Base-by-base conservation (phyloP, 345 rosid genomes). In the Ceriops tagal region DNA sequence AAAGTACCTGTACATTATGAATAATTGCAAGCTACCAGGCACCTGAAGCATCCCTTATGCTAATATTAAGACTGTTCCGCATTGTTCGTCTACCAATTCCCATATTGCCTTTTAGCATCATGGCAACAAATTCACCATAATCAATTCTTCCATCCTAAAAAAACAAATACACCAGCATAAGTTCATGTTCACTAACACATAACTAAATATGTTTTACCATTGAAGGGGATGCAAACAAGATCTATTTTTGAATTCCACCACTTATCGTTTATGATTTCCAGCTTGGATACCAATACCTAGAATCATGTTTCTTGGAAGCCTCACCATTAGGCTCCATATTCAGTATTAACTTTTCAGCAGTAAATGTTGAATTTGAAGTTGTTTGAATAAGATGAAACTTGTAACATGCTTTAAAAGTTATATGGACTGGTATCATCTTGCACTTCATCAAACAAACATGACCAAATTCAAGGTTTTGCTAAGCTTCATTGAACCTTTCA, bases 31-130 rank as follows among this genome's bases (percentile, higher is more conserved):
- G 65, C 49, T 78, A 85, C 58, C 55, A 71, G 61, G 89, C 77
- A 51, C 80, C 84, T 0, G 85, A 79, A 10, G 81, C 88, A 70
- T 92, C 98, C 83, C 96, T 90, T 90, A 90, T 92, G 82, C 98
- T 92, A 74, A 96, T 87, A 68, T 90, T 92, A 72, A 96, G 62
- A 74, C 97, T 96, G 80, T 96, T 96, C 59, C 91, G 81, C 96
- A 96, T 92, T 24, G 99, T 92, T 84, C 99, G 82, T 85, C 99
- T 87, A n/a, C 99, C 99, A 16, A 96, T 65, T 69, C 98, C 99
- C 0, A 84, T 86, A 62, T 92, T 90, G 56, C 98, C 97, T 76
- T 96, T 96, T 85, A 90, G 98, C 99, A 92, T 92, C 99, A 92
- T 92, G 15, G 98, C 99, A 65, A 85, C 99, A 82, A 96, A 96